phyloP scores from a whole-genome alignment of 2,329 filamentous ascomycete genomes.

The Tolypocladium guangdongense region DNA sequence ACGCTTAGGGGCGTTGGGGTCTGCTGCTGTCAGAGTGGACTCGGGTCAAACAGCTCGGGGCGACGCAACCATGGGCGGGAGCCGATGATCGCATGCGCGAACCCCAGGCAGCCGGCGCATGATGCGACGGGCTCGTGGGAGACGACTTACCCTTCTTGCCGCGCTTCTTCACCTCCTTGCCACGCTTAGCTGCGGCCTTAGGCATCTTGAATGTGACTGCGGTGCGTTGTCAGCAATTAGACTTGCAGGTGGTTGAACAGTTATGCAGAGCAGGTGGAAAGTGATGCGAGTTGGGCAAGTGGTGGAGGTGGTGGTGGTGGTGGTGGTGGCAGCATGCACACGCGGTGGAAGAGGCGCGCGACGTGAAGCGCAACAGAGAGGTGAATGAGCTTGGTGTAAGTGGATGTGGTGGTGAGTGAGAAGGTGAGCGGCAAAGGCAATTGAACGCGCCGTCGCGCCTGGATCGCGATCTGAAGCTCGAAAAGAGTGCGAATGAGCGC shows the following conservation, averaged over 20 bases:
- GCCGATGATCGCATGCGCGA: background rate
- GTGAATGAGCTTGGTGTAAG: background rate
- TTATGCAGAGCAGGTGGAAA: background rate
- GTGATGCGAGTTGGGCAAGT: background rate
- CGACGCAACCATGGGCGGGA: background rate
- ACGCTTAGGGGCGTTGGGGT: conserved; percentile 97
- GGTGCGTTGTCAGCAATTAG: background rate
- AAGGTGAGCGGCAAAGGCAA: conserved; percentile 17
- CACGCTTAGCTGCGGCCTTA: conserved; percentile 45
- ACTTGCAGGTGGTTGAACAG: background rate
- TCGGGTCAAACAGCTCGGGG: background rate
- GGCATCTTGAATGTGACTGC: conserved; percentile 38
- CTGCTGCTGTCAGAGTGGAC: conserved; percentile 32
- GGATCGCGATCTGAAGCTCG: conserved; percentile 18
- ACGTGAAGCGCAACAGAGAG: background rate
- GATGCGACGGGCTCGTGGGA: background rate
- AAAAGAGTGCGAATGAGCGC: conserved; percentile 12
- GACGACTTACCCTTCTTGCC: conserved; percentile 47
- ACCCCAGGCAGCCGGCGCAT: background rate
- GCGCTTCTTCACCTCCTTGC: conserved; percentile 45
- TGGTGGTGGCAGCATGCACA: background rate
- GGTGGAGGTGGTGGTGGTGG: conserved; percentile 13
- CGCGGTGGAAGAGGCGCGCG: background rate
- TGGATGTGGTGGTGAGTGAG: background rate
- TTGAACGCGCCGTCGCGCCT: conserved; percentile 7